Evolutionary conservation across 805 yeast genomes (phyloP).

Genomic region (Spencermartinsiella europaea): DNA sequence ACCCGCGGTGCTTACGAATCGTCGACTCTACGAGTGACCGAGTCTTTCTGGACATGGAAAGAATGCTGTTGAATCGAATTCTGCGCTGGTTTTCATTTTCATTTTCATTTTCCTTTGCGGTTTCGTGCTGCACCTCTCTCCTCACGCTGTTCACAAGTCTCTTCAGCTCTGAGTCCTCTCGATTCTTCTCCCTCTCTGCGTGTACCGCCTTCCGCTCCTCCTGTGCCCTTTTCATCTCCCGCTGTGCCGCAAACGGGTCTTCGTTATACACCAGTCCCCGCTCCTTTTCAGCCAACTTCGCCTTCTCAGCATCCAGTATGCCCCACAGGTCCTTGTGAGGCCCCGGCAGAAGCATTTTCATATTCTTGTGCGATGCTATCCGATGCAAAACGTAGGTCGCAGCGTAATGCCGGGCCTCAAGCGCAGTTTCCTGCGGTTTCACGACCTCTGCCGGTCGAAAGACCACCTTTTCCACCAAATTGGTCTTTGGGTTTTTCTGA

Average conservation of each 20-base stretch:
- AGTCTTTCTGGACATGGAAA: conserved; percentile 61
- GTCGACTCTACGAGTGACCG: conserved; percentile 59
- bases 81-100: conserved; percentile 12
- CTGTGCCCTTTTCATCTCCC: conserved; percentile 58
- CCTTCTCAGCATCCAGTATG: conserved; percentile 58
- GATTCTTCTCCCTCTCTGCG: conserved; percentile 11
- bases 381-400: conserved; percentile 86
- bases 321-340: conserved; percentile 78
- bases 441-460: conserved; percentile 51
- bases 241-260: conserved; percentile 69
- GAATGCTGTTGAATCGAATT: conserved; percentile 32
- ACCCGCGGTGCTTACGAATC: conserved; percentile 39
- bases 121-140: background rate
- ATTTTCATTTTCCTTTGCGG: background rate
- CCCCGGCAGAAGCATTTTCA: conserved; percentile 83
- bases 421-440: conserved; percentile 67
- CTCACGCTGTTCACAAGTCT: conserved; percentile 4
- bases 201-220: conserved; percentile 13
- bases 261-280: conserved; percentile 54
- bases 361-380: conserved; percentile 71
- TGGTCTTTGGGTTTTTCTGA: conserved; percentile 77
- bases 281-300: conserved; percentile 40
- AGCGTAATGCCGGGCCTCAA: conserved; percentile 85
- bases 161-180: conserved; percentile 8
- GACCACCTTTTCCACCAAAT: conserved; percentile 53